phyloP scores from a whole-genome alignment of 2,329 filamentous ascomycete genomes.

The Penicillium palitans region DNA sequence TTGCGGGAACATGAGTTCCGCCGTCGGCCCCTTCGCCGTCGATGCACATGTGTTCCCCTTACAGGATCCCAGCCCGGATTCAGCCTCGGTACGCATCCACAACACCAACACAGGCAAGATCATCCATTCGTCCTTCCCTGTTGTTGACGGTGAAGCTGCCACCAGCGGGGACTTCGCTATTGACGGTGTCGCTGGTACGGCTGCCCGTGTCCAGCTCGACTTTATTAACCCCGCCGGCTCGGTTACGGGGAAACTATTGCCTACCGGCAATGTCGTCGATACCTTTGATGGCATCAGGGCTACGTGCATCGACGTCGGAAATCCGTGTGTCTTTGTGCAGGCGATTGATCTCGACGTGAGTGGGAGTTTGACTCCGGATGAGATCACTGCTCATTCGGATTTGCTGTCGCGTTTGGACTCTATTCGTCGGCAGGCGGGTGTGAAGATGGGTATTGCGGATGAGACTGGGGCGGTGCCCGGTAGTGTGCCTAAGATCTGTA shows the following conservation, averaged over 20 bases:
- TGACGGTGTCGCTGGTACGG: conserved; percentile 63
- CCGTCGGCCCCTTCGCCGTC: conserved; percentile 66
- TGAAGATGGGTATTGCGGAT: conserved; percentile 60
- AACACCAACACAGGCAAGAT: conserved; percentile 73
- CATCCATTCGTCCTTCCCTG: conserved; percentile 59
- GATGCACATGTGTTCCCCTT: conserved; percentile 52
- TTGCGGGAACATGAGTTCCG: conserved; percentile 72
- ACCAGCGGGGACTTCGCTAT: conserved; percentile 59
- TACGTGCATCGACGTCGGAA: conserved; percentile 64
- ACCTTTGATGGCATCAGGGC: conserved; percentile 51
- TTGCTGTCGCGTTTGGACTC: conserved; percentile 54
- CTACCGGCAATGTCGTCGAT: conserved; percentile 60
- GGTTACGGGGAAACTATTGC: conserved; percentile 62
- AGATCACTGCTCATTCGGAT: conserved; percentile 50
- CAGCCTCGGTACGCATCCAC: conserved; percentile 55
- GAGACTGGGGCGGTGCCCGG: conserved; percentile 51
- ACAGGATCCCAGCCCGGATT: conserved; percentile 34
- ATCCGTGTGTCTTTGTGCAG: conserved; percentile 63
- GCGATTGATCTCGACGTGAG: conserved; percentile 52
- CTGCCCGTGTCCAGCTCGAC: conserved; percentile 58
- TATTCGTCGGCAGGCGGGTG: conserved; percentile 59
- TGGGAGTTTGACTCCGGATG: conserved; percentile 52
- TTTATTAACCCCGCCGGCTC: conserved; percentile 65
- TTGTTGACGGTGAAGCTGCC: conserved; percentile 51
- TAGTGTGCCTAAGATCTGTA: conserved; percentile 62